Conservation (phyloP, 2,329 filamentous ascomycete species). For the Meredithiella fracta region DNA sequence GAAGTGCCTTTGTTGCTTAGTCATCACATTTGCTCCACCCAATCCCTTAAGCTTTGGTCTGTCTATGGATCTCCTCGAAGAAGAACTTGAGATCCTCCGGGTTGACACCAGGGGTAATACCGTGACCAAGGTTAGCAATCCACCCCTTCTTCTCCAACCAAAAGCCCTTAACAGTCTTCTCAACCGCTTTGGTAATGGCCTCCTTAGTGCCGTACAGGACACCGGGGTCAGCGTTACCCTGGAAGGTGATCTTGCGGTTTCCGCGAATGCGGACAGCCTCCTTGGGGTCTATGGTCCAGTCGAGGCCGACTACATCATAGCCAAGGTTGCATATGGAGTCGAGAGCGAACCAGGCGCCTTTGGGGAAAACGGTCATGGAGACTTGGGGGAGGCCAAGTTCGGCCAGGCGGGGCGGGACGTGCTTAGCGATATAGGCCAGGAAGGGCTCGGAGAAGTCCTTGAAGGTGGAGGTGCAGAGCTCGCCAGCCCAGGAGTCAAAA, state of each 20-base stretch:
- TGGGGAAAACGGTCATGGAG: conserved; percentile 96
- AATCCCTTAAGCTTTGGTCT: conserved; percentile 30
- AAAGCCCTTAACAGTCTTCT: conserved; percentile 79
- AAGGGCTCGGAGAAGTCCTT: conserved; percentile 75
- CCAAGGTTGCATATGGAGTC: conserved; percentile 74
- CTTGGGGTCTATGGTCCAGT: conserved; percentile 84
- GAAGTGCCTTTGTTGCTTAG: neutral
- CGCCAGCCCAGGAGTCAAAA: conserved; percentile 96
- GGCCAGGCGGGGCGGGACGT: conserved; percentile 57
- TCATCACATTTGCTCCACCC: neutral
- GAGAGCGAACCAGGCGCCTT: conserved; percentile 90
- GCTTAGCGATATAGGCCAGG: conserved; percentile 63
- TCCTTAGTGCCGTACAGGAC: conserved; percentile 72
- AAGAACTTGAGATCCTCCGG: conserved; percentile 88
- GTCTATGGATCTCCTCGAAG: conserved; percentile 76
- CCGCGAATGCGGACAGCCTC: conserved; percentile 68
- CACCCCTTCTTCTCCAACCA: conserved; percentile 64
- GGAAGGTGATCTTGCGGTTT: conserved; percentile 58
- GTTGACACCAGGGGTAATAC: conserved; percentile 91
- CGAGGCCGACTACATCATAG: conserved; percentile 85
- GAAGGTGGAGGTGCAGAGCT: conserved; percentile 73
- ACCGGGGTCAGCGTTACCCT: conserved; percentile 92
- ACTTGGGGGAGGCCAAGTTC: conserved; percentile 64
- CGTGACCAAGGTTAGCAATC: conserved; percentile 94
- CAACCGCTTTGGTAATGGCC: conserved; percentile 65